Percentiles rank a stretch among this genome's conserved stretches.
These are phyloP conservation scores for Alternaria brassicicola DNA, from an alignment of 2,329 filamentous ascomycete species.

Conservation along the genomic window DNA sequence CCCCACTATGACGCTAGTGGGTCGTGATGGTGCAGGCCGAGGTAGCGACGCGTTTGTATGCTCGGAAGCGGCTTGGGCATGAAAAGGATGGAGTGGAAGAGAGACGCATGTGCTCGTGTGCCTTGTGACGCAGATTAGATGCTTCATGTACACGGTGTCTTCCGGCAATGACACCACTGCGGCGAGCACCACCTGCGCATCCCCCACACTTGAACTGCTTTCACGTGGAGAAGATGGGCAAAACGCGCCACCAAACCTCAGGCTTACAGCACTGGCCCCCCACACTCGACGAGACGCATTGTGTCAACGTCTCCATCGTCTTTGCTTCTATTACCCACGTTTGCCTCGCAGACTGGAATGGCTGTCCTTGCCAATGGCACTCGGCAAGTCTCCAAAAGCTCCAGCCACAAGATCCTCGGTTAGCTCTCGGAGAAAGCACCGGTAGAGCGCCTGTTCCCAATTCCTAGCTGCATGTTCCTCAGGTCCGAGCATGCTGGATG, in stretches of 20 bases:
- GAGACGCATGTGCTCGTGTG: slow-evolving; percentile 3
- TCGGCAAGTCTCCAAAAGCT: slow-evolving; percentile 19
- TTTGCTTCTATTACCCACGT: slow-evolving; percentile 10
- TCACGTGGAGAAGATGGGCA: slow-evolving; percentile 35
- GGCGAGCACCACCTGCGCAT: slow-evolving; percentile 18
- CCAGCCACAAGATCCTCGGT: slow-evolving; percentile 32
- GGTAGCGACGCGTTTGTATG: slow-evolving; percentile 24
- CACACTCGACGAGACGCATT: slow-evolving; percentile 26
- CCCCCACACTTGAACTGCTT: slow-evolving; percentile 42
- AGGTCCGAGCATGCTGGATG: slow-evolving; percentile 26
- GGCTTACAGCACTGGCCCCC: slow-evolving; percentile 5
- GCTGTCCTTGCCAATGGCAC: slow-evolving; percentile 6
- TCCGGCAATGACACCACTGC: slow-evolving; percentile 24
- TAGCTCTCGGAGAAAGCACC: slow-evolving; percentile 18
- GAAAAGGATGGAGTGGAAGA: slow-evolving; percentile 1
- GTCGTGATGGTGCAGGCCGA: slow-evolving; percentile 34
- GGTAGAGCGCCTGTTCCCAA: slow-evolving; percentile 18
- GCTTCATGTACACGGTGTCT: slow-evolving; percentile 17
- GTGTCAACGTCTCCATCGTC: slow-evolving; percentile 10
- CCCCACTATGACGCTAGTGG: slow-evolving; percentile 45
- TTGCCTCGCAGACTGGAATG: not conserved
- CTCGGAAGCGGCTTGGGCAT: slow-evolving; percentile 6
- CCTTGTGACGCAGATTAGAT: slow-evolving; percentile 1
- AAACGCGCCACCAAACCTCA: slow-evolving; percentile 19
- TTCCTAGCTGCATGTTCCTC: slow-evolving; percentile 26